Evolutionary conservation across 805 yeast genomes (phyloP).

Genomic region (Teunomyces stri): DNA sequence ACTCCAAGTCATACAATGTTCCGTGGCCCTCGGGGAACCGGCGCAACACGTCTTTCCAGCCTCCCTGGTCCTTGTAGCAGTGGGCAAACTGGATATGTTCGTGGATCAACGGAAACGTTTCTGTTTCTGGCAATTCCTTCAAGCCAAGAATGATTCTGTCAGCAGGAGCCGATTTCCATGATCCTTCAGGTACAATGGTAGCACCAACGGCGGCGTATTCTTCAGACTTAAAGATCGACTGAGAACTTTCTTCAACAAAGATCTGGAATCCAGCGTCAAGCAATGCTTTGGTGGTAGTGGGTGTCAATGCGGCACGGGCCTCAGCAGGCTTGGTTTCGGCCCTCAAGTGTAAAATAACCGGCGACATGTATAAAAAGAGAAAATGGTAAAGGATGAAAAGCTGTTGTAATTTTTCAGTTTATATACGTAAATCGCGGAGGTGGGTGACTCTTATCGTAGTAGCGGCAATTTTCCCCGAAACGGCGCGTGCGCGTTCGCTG

Average conservation of each 20-base stretch:
- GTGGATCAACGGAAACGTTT: constrained; percentile 86
- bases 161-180: constrained; percentile 89
- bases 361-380: constrained; percentile 10
- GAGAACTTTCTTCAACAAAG: constrained; percentile 83
- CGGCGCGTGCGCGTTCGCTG: background rate
- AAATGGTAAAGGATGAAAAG: background rate
- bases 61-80: constrained; percentile 96
- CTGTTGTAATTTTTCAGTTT: background rate
- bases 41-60: constrained; percentile 88
- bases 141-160: constrained; percentile 90
- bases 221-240: constrained; percentile 70
- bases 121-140: constrained; percentile 91
- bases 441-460: constrained; percentile 1
- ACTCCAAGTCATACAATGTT: constrained; percentile 87
- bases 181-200: constrained; percentile 83
- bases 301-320: constrained; percentile 96
- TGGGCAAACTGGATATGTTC: constrained; percentile 99
- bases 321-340: constrained; percentile 97
- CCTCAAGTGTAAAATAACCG: constrained; percentile 80
- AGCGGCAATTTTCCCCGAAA: background rate
- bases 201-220: constrained; percentile 86
- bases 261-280: constrained; percentile 85
- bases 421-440: background rate
- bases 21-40: constrained; percentile 94
- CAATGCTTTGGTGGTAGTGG: constrained; percentile 80